Percentiles rank a stretch among this genome's conserved stretches.
Evolutionary conservation across 2,329 filamentous ascomycete genomes (phyloP).

Genomic region (Ophiostoma sp.): DNA sequence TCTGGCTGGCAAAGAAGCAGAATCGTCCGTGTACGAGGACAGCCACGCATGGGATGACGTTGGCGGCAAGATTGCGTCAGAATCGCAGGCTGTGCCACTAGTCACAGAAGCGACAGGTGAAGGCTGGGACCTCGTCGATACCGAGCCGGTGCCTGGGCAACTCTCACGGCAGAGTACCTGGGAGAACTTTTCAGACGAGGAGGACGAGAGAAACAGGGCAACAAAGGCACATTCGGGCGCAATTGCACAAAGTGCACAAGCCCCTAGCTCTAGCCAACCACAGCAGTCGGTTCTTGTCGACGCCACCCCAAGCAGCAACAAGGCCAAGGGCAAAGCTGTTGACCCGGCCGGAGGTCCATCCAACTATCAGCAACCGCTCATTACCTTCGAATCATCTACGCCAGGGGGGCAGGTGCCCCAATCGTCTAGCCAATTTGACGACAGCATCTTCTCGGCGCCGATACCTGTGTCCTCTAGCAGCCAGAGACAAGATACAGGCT

Average conservation of each 20-base stretch:
- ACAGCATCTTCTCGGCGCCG: not conserved
- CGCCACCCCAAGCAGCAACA: conserved; percentile 5
- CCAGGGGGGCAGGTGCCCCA: not conserved
- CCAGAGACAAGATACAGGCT: not conserved
- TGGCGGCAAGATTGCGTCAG: conserved; percentile 27
- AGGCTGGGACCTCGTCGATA: conserved; percentile 51
- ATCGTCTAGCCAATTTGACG: not conserved
- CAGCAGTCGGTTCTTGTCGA: not conserved
- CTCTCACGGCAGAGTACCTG: conserved; percentile 37
- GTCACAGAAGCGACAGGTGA: conserved; percentile 32
- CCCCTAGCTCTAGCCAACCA: not conserved
- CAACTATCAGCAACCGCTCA: conserved; percentile 19
- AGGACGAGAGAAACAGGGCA: not conserved
- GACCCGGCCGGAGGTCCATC: conserved; percentile 20
- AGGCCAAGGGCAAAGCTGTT: conserved; percentile 19
- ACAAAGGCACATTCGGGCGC: not conserved
- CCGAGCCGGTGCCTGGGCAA: conserved; percentile 31
- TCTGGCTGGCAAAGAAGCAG: not conserved
- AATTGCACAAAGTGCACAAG: not conserved
- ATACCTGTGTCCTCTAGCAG: not conserved
- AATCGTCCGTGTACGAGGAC: not conserved
- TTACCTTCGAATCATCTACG: not conserved
- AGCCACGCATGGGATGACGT: conserved; percentile 47
- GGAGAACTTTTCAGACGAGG: conserved; percentile 37
- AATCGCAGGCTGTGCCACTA: conserved; percentile 5